Percentiles rank a stretch among this genome's conserved stretches.
phyloP scores from a whole-genome alignment of 768 basidiomycete genomes.

The Amanita pseudoporphyria region DNA sequence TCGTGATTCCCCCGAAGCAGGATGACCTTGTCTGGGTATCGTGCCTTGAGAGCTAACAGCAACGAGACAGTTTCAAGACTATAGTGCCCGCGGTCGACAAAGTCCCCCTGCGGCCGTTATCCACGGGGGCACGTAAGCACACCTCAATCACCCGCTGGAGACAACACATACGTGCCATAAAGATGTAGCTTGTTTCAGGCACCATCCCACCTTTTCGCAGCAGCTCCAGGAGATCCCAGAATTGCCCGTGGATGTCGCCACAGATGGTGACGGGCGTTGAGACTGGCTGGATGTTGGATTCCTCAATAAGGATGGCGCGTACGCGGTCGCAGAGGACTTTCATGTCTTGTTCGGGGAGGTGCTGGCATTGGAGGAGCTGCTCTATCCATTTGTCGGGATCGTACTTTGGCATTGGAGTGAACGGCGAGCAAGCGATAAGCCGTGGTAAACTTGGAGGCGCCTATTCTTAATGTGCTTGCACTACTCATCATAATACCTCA shows the following conservation, averaged over 20 bases:
- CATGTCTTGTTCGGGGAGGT: slow-evolving; percentile 88
- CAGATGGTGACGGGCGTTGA: slow-evolving; percentile 91
- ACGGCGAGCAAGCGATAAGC: neutral
- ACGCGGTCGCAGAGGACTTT: slow-evolving; percentile 89
- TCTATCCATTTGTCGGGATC: slow-evolving; percentile 77
- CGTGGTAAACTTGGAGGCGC: neutral
- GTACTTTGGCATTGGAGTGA: slow-evolving; percentile 6
- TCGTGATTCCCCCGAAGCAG: slow-evolving; percentile 94
- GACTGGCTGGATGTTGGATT: slow-evolving; percentile 96
- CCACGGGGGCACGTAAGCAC: neutral
- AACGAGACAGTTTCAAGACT: slow-evolving; percentile 92
- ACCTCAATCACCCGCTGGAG: slow-evolving; percentile 15
- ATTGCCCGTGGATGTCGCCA: slow-evolving; percentile 96
- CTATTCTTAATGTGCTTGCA: too few species aligned
- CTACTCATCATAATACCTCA: too few species aligned
- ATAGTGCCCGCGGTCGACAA: slow-evolving; percentile 95
- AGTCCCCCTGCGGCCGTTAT: slow-evolving; percentile 65
- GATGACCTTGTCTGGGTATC: slow-evolving; percentile 89
- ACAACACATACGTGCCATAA: slow-evolving; percentile 73
- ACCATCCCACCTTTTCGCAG: slow-evolving; percentile 78
- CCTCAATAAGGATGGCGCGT: slow-evolving; percentile 83
- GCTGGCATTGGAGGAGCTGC: slow-evolving; percentile 77
- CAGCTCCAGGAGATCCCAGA: slow-evolving; percentile 93
- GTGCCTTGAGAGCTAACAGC: slow-evolving; percentile 80
- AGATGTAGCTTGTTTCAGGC: slow-evolving; percentile 87